These are phyloP conservation scores for Multifurca ochricompacta DNA, from an alignment of 768 basidiomycete genomes.

Conservation along the genomic window DNA sequence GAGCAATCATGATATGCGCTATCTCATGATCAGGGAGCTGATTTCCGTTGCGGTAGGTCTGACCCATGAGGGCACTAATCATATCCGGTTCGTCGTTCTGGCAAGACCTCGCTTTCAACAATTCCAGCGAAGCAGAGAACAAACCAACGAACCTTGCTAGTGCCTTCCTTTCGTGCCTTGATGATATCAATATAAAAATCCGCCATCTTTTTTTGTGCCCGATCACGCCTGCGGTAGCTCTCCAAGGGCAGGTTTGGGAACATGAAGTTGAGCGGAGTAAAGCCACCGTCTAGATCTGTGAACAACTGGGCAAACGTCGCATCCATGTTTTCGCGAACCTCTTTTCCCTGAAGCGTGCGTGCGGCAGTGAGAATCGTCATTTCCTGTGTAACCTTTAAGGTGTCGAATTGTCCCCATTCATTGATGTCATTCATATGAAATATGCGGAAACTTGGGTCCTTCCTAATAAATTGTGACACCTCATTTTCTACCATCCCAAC, in stretches of 20 bases:
- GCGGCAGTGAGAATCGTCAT: conserved; percentile 94
- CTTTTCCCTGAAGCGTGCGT: conserved; percentile 86
- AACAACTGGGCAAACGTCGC: conserved; percentile 80
- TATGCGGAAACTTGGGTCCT: conserved; percentile 53
- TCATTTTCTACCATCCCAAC: conserved; percentile 41
- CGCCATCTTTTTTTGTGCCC: conserved; percentile 88
- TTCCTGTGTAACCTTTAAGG: conserved; percentile 65
- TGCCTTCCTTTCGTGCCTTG: conserved; percentile 53
- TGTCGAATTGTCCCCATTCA: conserved; percentile 76
- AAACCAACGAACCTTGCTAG: conserved; percentile 31
- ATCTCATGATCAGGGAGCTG: conserved; percentile 81
- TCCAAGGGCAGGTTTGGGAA: conserved; percentile 90
- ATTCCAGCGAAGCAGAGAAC: not conserved
- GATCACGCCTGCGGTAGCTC: conserved; percentile 82
- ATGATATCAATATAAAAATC: conserved; percentile 89
- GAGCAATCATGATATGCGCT: conserved; percentile 96
- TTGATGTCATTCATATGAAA: conserved; percentile 60
- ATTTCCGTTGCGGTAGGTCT: conserved; percentile 77
- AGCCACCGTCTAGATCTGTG: conserved; percentile 89
- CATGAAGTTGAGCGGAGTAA: conserved; percentile 92
- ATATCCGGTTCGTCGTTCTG: conserved; percentile 77
- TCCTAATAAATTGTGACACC: conserved; percentile 54
- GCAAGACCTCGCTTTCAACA: conserved; percentile 1
- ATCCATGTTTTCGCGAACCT: conserved; percentile 73
- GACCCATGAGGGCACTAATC: conserved; percentile 79